Conservation (phyloP, 257 asterid genomes). For the Voacanga thouarsii region DNA sequence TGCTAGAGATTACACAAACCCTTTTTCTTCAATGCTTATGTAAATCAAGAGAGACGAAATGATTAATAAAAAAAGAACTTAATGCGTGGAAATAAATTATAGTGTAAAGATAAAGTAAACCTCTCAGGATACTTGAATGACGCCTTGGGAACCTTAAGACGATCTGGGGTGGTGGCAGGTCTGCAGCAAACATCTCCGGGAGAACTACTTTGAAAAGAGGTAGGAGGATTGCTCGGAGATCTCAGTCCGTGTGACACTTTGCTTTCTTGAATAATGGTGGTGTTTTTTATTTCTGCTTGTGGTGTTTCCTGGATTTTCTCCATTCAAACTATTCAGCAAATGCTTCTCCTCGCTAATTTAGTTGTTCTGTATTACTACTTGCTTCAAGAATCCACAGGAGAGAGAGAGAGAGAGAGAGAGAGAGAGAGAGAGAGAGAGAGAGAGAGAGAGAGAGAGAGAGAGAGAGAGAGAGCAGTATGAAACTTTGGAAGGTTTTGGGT, state of each 20-base stretch:
- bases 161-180: constrained; percentile 44
- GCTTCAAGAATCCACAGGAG: too few species aligned
- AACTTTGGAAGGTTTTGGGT: neutral
- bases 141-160: constrained; percentile 63
- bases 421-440: neutral
- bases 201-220: neutral
- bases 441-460: too few species aligned
- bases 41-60: too few species aligned
- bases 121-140: constrained; percentile 65
- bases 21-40: neutral
- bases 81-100: neutral
- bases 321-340: constrained; percentile 26
- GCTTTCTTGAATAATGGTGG: neutral
- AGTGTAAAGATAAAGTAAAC: constrained; percentile 18
- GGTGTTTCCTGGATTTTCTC: constrained; percentile 28
- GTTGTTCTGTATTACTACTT: neutral
- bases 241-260: neutral
- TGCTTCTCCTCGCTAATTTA: neutral
- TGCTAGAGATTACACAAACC: constrained; percentile 2
- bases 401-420: neutral
- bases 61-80: neutral
- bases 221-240: neutral
- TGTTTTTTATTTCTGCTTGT: neutral
- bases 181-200: constrained; percentile 17
- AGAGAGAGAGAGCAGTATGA: neutral